Evolutionary conservation across 495 filamentous ascomycete genomes (phyloP).

Genomic region (Trichoderma reesei): DNA sequence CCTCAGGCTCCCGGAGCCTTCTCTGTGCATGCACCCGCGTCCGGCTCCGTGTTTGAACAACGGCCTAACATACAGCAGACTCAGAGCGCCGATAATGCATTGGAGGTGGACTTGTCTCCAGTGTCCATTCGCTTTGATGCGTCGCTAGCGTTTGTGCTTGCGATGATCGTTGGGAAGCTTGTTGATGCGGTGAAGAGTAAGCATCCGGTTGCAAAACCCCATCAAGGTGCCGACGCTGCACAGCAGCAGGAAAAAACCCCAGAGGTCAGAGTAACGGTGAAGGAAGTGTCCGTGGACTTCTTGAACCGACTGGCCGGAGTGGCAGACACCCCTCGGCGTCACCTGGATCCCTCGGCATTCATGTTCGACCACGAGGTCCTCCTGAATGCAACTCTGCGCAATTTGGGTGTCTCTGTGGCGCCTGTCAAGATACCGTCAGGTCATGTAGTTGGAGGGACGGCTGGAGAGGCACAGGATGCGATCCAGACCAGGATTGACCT

Average conservation of each 20-base stretch:
- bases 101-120: slow-evolving; percentile 49
- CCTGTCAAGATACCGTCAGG: background rate
- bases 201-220: slow-evolving; percentile 12
- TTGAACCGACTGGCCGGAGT: slow-evolving; percentile 50
- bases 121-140: slow-evolving; percentile 55
- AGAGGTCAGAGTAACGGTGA: slow-evolving; percentile 40
- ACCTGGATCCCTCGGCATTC: slow-evolving; percentile 22
- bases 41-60: slow-evolving; percentile 1
- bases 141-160: slow-evolving; percentile 55
- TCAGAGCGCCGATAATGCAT: slow-evolving; percentile 22
- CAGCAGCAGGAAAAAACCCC: slow-evolving; percentile 11
- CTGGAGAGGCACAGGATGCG: slow-evolving; percentile 14
- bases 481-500: slow-evolving; percentile 40
- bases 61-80: background rate
- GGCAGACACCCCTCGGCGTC: slow-evolving; percentile 27
- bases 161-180: slow-evolving; percentile 48
- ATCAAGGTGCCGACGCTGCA: background rate
- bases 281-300: slow-evolving; percentile 52
- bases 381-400: slow-evolving; percentile 37
- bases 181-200: slow-evolving; percentile 31
- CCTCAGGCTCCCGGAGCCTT: slow-evolving; percentile 49
- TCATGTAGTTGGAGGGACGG: background rate
- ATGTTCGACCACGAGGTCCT: slow-evolving; percentile 37
- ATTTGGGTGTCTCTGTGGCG: slow-evolving; percentile 31
- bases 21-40: slow-evolving; percentile 35